Base-by-base conservation (phyloP, 495 filamentous ascomycete genomes). In the Neurospora hispaniola region DNA sequence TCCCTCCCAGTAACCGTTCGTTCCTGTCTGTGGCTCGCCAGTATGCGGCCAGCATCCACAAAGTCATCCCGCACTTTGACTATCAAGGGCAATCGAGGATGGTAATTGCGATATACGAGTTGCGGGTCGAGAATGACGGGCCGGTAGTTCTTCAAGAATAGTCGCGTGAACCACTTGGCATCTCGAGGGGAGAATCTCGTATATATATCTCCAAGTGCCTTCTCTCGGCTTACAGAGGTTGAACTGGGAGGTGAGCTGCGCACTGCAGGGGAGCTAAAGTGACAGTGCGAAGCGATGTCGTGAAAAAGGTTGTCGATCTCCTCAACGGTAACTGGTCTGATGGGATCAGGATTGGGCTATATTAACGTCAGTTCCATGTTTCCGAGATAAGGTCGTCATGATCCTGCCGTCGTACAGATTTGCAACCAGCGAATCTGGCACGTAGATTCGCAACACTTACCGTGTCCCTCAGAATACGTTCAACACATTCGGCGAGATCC, bases 111-210 rank as follows among this genome's bases (percentile, higher is more conserved):
- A 70, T 88, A 80, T 4, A 86, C 80, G 70, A 86, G 73, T 68
- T 79, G 70, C 35, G 79, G 74, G 38, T 84, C 81, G 23, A 89
- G 74, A 40, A 87, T 76, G 4, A 95, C 86, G 0, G 92, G 91
- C 20, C 82, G 81, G 75, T 90, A 92, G 71, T 89, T 88, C 79
- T 96, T 96, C 23, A 98, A 80, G 43, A 98, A 87, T 78, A 96
- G 81, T 8, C 94, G 86, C 0, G 92, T 94, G 12, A 98, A 85
- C 94, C 94, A 97, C 81, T 97, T 97, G 0, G 90, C 92, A 78
- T 97, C 92, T 46, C 87, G 84, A 18, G 90, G 88, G 59, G 86
- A 85, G 39, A 94, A 73, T 14, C 88, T 85, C 54, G 80, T 85
- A 79, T 91, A 93, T 0, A 93, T 76, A 39, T 79, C 77, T 20